Base-by-base conservation (phyloP, 148 eudicot genomes). In the Dianthus caryophyllus region DNA sequence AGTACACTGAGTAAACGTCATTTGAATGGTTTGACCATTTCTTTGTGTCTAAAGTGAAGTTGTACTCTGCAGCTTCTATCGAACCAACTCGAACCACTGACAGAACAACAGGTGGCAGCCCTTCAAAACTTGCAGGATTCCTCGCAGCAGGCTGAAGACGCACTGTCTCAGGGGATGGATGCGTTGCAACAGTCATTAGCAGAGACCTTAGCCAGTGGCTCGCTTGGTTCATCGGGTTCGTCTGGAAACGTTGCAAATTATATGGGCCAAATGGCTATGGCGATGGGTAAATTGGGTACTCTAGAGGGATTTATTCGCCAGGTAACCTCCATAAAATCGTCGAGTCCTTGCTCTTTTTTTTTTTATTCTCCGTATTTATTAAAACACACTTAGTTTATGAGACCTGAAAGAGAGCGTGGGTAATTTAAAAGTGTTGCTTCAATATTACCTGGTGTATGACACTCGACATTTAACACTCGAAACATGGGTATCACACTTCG, bases 231-330 rank as follows among this genome's bases (percentile, higher is more conserved):
- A 43, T 82, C 85, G 3, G 83, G 83, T 48, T 82, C 85, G 26
- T 82, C 85, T 36, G 85, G 85, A 46, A 82, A 82, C 48, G 85
- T 82, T 30, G 85, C 85, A 57, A 82, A 68, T 67, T 82, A 82
- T 65, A 82, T 82, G 83, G 85, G 85, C 43, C 85, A 82, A 71
- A 82, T 82, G 85, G 85, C 85, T 33, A 79, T 82, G 83, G 85
- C 85, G 11, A 82, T 82, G 85, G 85, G 85, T 12, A 82, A 82
- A 61, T 83, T 82, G 30, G 85, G 85, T 38, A 82, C 85, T n/a
- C 85, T 82, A 55, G 85, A 82, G 71, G 85, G 85, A 11, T 82
- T 82, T 44, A 82, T 82, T 54, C 85, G 78, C 51, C 85, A 82
- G 83, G 85, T 82, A 73, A 50, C 27, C 41, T 52, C 2, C 46